Evolutionary conservation across 78 protist species (phyloP).

Genomic region (Dictyostelium intermedium): DNA sequence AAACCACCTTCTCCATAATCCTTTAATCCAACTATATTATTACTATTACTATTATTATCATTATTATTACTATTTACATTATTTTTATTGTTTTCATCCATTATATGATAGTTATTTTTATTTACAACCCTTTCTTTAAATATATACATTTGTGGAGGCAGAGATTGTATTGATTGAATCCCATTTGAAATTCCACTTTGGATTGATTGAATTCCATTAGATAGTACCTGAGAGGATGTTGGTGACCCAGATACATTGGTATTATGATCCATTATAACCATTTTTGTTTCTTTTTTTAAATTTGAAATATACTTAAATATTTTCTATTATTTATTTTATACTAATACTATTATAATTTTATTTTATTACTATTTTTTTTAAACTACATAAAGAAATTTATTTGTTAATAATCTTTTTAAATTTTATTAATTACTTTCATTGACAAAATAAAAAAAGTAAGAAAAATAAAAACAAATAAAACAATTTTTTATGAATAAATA

Average conservation of each 20-base stretch:
- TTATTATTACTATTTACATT: background rate
- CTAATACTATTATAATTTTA: background rate
- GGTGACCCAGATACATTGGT: background rate
- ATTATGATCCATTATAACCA: conserved; percentile 11
- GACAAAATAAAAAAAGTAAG: background rate
- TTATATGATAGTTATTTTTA: background rate
- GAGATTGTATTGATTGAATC: background rate
- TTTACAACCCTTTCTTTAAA: conserved; percentile 2
- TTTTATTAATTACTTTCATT: too few relatives aligned
- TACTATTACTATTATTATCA: background rate
- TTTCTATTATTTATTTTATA: background rate
- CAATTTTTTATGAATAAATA: background rate
- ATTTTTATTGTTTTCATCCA: background rate
- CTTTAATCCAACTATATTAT: background rate
- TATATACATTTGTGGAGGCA: background rate
- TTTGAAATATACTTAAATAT: background rate
- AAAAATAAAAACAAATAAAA: background rate
- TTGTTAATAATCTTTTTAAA: background rate
- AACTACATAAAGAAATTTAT: background rate
- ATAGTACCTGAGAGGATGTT: background rate
- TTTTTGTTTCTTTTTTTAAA: background rate
- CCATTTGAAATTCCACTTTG: background rate
- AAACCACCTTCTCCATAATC: background rate
- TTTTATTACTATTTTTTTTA: background rate
- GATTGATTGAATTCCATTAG: background rate